Conservation (phyloP, 1,139 yeast genomes). For the Scheffersomyces segobiensis region DNA sequence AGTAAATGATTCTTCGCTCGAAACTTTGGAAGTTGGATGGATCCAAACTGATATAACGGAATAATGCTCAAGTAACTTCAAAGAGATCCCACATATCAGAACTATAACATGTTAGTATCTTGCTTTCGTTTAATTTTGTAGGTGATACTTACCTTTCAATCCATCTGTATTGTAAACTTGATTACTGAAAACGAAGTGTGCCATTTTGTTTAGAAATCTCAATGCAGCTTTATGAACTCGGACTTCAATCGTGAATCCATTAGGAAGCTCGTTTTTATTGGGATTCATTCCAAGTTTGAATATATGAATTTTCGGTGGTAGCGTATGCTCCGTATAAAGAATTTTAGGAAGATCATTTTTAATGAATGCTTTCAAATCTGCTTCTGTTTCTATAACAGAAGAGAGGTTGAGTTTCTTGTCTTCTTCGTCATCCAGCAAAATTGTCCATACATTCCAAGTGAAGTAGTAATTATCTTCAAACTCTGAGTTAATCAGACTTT, state of each 20-base stretch:
- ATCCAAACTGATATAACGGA: slow-evolving; percentile 25
- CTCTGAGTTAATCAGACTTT: neutral
- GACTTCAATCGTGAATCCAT: slow-evolving; percentile 32
- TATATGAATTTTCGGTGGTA: slow-evolving; percentile 3
- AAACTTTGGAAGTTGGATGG: slow-evolving; percentile 8
- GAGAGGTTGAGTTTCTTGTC: slow-evolving; percentile 2
- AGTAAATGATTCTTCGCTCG: neutral
- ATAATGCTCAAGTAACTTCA: slow-evolving; percentile 16
- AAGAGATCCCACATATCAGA: slow-evolving; percentile 19
- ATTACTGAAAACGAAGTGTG: slow-evolving; percentile 7
- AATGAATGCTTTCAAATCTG: slow-evolving; percentile 5
- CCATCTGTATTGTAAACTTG: slow-evolving; percentile 6
- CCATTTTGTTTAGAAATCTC: slow-evolving; percentile 4
- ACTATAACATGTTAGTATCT: neutral
- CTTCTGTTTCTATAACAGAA: slow-evolving; percentile 4
- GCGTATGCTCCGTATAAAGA: neutral
- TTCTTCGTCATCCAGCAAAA: neutral
- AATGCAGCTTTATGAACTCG: slow-evolving; percentile 5
- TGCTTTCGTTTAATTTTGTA: neutral
- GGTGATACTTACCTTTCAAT: neutral
- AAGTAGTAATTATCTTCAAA: slow-evolving; percentile 7
- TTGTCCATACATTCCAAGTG: slow-evolving; percentile 11
- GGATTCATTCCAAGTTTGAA: slow-evolving; percentile 13
- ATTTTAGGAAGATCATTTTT: slow-evolving; percentile 1
- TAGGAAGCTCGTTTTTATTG: slow-evolving; percentile 24